phyloP scores from a whole-genome alignment of 176 grass and related monocot species.

The Triticum turgidum region DNA sequence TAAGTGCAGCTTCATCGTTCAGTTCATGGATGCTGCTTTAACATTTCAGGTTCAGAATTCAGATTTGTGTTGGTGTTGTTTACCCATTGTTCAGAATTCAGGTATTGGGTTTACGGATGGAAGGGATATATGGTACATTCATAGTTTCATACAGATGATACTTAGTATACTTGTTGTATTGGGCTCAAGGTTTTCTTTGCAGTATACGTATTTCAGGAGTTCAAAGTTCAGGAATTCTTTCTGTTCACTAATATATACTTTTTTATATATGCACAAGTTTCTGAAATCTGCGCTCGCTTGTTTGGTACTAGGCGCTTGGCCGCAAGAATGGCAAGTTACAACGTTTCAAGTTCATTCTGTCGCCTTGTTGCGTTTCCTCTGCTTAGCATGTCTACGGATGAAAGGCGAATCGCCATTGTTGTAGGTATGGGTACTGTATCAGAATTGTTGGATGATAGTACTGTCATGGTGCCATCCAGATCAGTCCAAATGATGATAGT shows the following conservation, averaged over 20 bases:
- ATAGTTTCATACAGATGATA: slow-evolving; percentile 36
- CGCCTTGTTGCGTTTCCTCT: background rate
- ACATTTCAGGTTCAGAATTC: slow-evolving; percentile 16
- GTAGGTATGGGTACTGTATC: slow-evolving; percentile 6
- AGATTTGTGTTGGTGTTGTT: slow-evolving; percentile 2
- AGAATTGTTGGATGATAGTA: background rate
- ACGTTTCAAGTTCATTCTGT: background rate
- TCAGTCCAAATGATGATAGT: slow-evolving; percentile 26
- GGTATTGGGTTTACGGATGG: background rate
- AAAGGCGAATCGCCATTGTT: background rate
- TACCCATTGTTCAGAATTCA: background rate
- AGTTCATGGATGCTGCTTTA: slow-evolving; percentile 21
- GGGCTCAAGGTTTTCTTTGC: background rate
- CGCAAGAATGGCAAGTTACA: background rate
- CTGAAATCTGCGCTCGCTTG: background rate
- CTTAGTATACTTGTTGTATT: slow-evolving; percentile 19
- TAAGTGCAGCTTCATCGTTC: slow-evolving; percentile 28
- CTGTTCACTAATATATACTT: background rate
- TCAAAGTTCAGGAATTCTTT: background rate
- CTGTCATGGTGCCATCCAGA: background rate
- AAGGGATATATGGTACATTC: background rate
- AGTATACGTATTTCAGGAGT: background rate
- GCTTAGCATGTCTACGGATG: background rate
- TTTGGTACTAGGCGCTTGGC: background rate
- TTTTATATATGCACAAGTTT: background rate